Base-by-base conservation (phyloP, 495 filamentous ascomycete species). In the Tuber indicum region DNA sequence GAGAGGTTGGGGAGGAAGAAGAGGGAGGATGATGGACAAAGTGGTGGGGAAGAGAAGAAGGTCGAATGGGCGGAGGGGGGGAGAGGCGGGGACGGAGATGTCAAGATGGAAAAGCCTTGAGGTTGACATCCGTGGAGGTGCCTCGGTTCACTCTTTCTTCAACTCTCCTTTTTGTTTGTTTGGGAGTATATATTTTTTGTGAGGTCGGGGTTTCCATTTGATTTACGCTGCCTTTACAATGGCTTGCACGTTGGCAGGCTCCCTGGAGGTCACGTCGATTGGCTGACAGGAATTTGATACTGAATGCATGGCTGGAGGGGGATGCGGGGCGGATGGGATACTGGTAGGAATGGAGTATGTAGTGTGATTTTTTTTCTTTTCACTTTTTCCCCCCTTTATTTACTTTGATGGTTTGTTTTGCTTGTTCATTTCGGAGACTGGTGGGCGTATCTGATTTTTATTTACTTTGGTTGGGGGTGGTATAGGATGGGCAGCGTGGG, bases 1-100 rank as follows among this genome's bases (percentile, higher is more conserved):
- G 90, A 92, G 58, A 87, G 90, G 26, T 85, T 96, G 46, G 92
- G 92, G 26, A 88, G 87, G 79, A 87, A 88, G 83, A 87, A 84
- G 78, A 76, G 81, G 14, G 75, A 77, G 39, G 58, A 76, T n/a
- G 75, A 42, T 45, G 58, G 58, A 45, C 41, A 70, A 23, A 71
- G 62, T 10, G 58, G 58, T 12, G 77, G 70, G 12, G 78, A 73
- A 14, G 70, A 75, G 39, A 79, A 72, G 19, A 72, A 75, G 42
- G 72, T 75, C 23, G 78, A 79, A 42, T 77, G 70, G 7, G 41
- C 70, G 39, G 78, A 79, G 26, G 78, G 75, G 19, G 66, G 78
- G 14, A 79, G 78, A 36, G 78, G 79, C 12, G 58, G 69, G 1
- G 76, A 79, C 26, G 78, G 77, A 3, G 78, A 80, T 46, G 32